phyloP scores from a whole-genome alignment of 768 basidiomycete genomes.

The Podaxis sp. region DNA sequence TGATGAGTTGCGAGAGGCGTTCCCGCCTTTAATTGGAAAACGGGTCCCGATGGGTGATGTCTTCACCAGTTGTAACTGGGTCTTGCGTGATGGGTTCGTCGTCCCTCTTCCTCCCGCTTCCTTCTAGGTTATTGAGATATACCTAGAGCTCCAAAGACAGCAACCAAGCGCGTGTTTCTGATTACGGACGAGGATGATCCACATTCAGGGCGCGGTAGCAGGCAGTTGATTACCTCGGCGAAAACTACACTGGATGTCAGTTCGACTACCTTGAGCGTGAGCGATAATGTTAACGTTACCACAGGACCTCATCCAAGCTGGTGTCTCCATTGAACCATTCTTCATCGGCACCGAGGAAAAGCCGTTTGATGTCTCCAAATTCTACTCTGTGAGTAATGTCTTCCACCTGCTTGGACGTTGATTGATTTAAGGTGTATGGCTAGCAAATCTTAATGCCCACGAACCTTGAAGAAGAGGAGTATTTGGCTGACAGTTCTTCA shows the following conservation, averaged over 20 bases:
- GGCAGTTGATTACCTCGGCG: constrained; percentile 66
- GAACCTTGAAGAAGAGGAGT: constrained; percentile 54
- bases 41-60: constrained; percentile 84
- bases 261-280: constrained; percentile 11
- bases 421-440: background rate
- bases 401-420: background rate
- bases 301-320: constrained; percentile 81
- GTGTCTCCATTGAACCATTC: constrained; percentile 82
- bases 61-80: constrained; percentile 87
- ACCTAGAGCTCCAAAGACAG: constrained; percentile 77
- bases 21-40: constrained; percentile 59
- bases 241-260: constrained; percentile 69
- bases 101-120: background rate
- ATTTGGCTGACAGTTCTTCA: constrained; percentile 39
- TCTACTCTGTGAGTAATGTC: constrained; percentile 65
- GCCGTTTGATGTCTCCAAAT: constrained; percentile 70
- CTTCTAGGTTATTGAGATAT: background rate
- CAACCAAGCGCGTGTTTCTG: constrained; percentile 89
- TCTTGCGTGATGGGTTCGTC: constrained; percentile 81
- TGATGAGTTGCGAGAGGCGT: constrained; percentile 52
- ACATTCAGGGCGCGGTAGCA: constrained; percentile 51
- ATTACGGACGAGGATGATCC: constrained; percentile 92
- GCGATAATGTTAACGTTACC: background rate
- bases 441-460: constrained; percentile 64
- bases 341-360: constrained; percentile 75